These are phyloP conservation scores for Triticum aestivum DNA, from an alignment of 176 grass and related monocot genomes.

Conservation along the genomic window IWGSC_CS_RefSeq_v2.1 NC_057795.1:678833881-678834380, in stretches of 20 bases:
- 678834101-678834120: too few species aligned
- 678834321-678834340: not conserved
- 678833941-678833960: not conserved
- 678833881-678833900: conserved; percentile 72
- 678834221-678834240: too few species aligned
- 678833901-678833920: conserved; percentile 43
- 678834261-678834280: too few species aligned
- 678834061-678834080: too few species aligned
- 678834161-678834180: too few species aligned
- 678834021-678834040: not conserved
- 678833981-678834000: not conserved
- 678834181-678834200: too few species aligned
- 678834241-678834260: too few species aligned
- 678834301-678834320: not conserved
- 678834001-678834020: not conserved
- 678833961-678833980: not conserved
- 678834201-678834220: too few species aligned
- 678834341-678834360: not conserved
- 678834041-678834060: too few species aligned
- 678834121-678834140: too few species aligned
- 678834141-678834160: too few species aligned
- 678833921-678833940: not conserved
- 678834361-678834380: not conserved
- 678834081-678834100: too few species aligned
- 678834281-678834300: not conserved